Evolutionary conservation across 768 basidiomycete species (phyloP).

Genomic region (Galerina sulciceps): DNA sequence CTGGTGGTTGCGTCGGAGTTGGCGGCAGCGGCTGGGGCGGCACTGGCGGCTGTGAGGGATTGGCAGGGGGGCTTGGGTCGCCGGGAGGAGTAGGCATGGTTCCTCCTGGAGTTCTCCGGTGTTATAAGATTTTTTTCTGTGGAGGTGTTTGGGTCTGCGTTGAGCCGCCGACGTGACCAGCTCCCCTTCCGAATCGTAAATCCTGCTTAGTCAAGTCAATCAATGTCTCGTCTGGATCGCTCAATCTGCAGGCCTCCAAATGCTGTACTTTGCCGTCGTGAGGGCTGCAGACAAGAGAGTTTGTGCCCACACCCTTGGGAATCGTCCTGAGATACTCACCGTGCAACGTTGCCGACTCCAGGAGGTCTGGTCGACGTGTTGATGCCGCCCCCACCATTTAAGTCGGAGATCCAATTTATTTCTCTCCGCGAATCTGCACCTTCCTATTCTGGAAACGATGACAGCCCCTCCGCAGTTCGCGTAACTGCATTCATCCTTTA

Average conservation of each 20-base stretch:
- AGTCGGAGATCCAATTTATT: slow-evolving; percentile 37
- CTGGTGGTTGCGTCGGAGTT: slow-evolving; percentile 42
- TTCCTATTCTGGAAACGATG: not conserved
- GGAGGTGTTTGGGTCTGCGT: slow-evolving; percentile 32
- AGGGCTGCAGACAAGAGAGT: not conserved
- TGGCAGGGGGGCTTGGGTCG: slow-evolving; percentile 41
- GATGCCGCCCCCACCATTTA: slow-evolving; percentile 35
- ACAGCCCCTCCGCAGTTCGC: slow-evolving; percentile 9
- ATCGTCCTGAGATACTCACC: slow-evolving; percentile 6
- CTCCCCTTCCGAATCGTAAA: slow-evolving; percentile 39
- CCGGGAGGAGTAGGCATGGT: slow-evolving; percentile 56
- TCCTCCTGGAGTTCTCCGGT: slow-evolving; percentile 34
- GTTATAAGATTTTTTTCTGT: slow-evolving; percentile 43
- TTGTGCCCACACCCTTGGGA: slow-evolving; percentile 4
- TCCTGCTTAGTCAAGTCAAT: slow-evolving; percentile 44
- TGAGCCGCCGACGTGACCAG: slow-evolving; percentile 35
- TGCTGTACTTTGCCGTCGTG: not conserved
- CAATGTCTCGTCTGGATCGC: slow-evolving; percentile 15
- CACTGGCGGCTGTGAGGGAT: slow-evolving; percentile 43
- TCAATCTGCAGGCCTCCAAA: not conserved
- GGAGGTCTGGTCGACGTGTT: slow-evolving; percentile 19
- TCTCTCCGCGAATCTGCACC: slow-evolving; percentile 22
- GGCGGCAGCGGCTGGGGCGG: slow-evolving; percentile 51
- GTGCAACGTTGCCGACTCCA: slow-evolving; percentile 24
- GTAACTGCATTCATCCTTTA: not conserved